phyloP scores from a whole-genome alignment of 768 basidiomycete genomes.

The Amanita exitialis region DNA sequence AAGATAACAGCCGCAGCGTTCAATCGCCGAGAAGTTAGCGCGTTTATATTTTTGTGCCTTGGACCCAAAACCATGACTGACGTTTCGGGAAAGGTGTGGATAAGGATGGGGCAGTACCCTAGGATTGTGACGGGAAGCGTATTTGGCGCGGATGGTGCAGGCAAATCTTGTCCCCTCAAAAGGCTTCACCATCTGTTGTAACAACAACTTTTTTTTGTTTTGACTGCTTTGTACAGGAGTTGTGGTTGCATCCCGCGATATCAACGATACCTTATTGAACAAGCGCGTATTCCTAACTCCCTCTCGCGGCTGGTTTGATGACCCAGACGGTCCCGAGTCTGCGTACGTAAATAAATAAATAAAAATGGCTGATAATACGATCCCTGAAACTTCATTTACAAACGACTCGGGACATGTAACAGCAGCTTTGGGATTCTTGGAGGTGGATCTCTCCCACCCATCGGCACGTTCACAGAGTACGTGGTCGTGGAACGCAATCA shows the following conservation, averaged over 20 bases:
- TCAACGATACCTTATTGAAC: constrained; percentile 44
- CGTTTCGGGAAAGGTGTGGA: constrained; percentile 51
- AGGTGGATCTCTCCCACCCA: constrained; percentile 34
- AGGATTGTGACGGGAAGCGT: constrained; percentile 46
- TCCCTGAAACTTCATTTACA: not conserved
- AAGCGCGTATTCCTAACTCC: constrained; percentile 70
- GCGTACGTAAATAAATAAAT: too few relatives aligned
- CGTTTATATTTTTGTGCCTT: not conserved
- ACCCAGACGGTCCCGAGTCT: constrained; percentile 57
- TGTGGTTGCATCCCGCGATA: constrained; percentile 47
- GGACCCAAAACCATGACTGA: not conserved
- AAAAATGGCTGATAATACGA: not conserved
- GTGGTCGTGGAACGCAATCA: constrained; percentile 63
- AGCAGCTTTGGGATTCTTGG: constrained; percentile 61
- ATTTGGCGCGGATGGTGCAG: constrained; percentile 69
- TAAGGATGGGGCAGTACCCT: constrained; percentile 60
- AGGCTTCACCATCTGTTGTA: too few relatives aligned
- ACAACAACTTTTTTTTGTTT: not conserved
- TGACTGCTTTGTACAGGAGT: constrained; percentile 29
- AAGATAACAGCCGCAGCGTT: constrained; percentile 61
- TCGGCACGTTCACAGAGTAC: constrained; percentile 74
- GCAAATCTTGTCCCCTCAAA: constrained; percentile 26
- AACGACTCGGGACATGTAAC: too few relatives aligned
- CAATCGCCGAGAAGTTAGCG: constrained; percentile 64
- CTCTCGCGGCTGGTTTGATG: constrained; percentile 63